phyloP scores from a whole-genome alignment of 1,284 basidiomycete genomes.

The Laetiporus sulphureus region DNA sequence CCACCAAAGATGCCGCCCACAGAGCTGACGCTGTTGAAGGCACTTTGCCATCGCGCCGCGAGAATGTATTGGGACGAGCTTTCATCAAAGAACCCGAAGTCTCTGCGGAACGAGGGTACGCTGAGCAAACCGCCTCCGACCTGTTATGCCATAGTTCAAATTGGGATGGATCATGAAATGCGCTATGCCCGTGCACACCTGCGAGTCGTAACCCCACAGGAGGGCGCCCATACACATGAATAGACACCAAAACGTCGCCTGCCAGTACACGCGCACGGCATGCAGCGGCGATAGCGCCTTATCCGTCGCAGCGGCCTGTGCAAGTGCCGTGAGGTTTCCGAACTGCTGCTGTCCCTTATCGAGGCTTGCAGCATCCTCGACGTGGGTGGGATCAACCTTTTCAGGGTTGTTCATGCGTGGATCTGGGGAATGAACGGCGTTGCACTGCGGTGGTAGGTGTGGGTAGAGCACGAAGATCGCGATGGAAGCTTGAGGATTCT shows the following conservation, averaged over 20 bases:
- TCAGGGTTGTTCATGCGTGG: conserved; percentile 2
- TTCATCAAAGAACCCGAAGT: conserved; percentile 5
- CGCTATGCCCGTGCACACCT: conserved; percentile 1
- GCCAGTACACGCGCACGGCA: conserved; percentile 7
- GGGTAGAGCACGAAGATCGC: no score
- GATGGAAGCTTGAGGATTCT: no score
- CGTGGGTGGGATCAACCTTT: conserved; percentile 1
- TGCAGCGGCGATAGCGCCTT: conserved; percentile 4
- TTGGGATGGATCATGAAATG: background rate
- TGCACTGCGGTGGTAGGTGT: no score
- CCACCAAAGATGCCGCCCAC: conserved; percentile 9
- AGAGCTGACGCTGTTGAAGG: conserved; percentile 9
- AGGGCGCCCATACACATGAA: conserved; percentile 12
- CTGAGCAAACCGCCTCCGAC: conserved; percentile 8
- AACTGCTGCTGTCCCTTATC: conserved; percentile 4
- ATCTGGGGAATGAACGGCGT: background rate
- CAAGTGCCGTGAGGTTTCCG: conserved; percentile 5
- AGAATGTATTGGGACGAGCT: conserved; percentile 3
- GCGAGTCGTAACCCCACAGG: conserved; percentile 10
- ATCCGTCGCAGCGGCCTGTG: conserved; percentile 7
- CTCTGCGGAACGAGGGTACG: conserved; percentile 8
- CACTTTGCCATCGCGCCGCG: conserved; percentile 7
- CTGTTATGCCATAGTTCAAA: conserved; percentile 1
- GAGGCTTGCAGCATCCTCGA: conserved; percentile 6
- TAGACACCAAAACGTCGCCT: conserved; percentile 9